Conservation (phyloP, 441 rosid genomes). For the Jatropha podagrica region DNA sequence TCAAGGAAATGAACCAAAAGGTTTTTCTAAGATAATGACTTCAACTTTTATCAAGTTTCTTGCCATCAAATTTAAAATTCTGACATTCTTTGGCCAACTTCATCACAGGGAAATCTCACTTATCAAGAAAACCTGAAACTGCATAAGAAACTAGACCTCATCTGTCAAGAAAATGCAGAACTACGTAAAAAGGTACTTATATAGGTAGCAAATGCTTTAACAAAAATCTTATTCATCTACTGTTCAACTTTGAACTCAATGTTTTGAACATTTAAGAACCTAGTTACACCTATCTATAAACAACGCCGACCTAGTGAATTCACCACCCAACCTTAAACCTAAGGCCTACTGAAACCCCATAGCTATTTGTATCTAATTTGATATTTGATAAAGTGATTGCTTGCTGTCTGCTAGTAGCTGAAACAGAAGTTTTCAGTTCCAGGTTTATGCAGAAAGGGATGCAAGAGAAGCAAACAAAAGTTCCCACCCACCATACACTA, state of each 20-base stretch:
- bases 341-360: not conserved
- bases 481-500: conserved; percentile 28
- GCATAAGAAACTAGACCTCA: conserved; percentile 48
- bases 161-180: conserved; percentile 56
- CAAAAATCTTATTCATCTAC: not conserved
- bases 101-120: conserved; percentile 54
- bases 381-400: conserved; percentile 1
- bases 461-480: conserved; percentile 37
- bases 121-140: conserved; percentile 69
- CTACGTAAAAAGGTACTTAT: conserved; percentile 63
- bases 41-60: not conserved
- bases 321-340: not conserved
- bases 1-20: conserved; percentile 71
- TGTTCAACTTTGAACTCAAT: conserved; percentile 2
- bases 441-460: conserved; percentile 50
- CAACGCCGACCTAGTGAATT: not conserved
- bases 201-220: conserved; percentile 3
- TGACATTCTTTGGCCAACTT: conserved; percentile 7
- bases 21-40: conserved; percentile 29
- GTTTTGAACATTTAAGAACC: not conserved
- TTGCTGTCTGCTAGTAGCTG: conserved; percentile 8
- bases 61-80: not conserved
- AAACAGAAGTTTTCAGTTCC: conserved; percentile 19
- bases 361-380: conserved; percentile 2
- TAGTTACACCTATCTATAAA: not conserved